Evolutionary conservation across 2,329 filamentous ascomycete species (phyloP).

Genomic region (Rhynchosporium graminicola): DNA sequence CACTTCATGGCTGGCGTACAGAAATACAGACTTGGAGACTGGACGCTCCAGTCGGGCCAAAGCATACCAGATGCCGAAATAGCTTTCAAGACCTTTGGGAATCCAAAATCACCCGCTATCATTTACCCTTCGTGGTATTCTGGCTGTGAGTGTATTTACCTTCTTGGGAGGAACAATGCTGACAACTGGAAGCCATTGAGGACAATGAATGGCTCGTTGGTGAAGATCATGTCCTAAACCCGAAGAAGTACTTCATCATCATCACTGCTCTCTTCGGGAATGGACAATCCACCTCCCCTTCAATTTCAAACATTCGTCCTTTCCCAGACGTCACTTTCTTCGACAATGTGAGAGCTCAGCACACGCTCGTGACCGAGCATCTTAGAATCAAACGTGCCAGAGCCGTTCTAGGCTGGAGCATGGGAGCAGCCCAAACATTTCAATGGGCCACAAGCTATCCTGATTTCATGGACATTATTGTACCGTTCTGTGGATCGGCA

Average conservation of each 20-base stretch:
- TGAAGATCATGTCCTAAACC: constrained; percentile 54
- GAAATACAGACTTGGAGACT: constrained; percentile 63
- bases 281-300: constrained; percentile 66
- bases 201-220: constrained; percentile 74
- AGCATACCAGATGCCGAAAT: constrained; percentile 65
- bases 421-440: constrained; percentile 68
- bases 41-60: constrained; percentile 65
- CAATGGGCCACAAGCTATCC: constrained; percentile 55
- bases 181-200: constrained; percentile 50
- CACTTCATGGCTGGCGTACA: constrained; percentile 37
- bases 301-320: constrained; percentile 57
- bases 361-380: constrained; percentile 64
- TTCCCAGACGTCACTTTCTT: constrained; percentile 66
- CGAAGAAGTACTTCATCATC: constrained; percentile 67
- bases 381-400: constrained; percentile 60
- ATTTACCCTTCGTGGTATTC: constrained; percentile 80
- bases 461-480: constrained; percentile 62
- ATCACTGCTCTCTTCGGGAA: constrained; percentile 70
- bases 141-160: constrained; percentile 47
- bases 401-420: constrained; percentile 69
- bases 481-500: constrained; percentile 67
- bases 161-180: constrained; percentile 12
- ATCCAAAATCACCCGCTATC: constrained; percentile 61
- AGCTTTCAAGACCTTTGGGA: constrained; percentile 76
- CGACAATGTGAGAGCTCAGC: constrained; percentile 69